A percentile compares a stretch with the other conserved stretches of the same genome.
Conservation (phyloP, 805 yeast species). For the Maudiozyma turicensis region DNA sequence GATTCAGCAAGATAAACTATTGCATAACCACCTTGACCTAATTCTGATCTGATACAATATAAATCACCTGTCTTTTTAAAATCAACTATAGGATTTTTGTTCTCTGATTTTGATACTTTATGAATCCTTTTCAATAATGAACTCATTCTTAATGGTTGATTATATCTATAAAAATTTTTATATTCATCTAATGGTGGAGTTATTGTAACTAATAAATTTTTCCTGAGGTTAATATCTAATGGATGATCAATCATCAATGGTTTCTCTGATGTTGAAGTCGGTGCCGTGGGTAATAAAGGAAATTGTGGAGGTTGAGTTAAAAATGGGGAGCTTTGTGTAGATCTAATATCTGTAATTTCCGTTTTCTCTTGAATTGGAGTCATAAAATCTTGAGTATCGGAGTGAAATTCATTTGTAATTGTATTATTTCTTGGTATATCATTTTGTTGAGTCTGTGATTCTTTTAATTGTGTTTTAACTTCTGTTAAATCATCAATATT, state of each 20-base stretch:
- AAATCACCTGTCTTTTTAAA: conserved; percentile 27
- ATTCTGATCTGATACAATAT: conserved; percentile 33
- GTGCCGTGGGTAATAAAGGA: neutral
- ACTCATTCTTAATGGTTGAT: conserved; percentile 29
- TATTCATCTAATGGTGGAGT: conserved; percentile 30
- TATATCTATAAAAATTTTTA: conserved; percentile 26
- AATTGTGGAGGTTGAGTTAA: conserved; percentile 21
- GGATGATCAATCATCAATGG: conserved; percentile 32
- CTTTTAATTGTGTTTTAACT: conserved; percentile 12
- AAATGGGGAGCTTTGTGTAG: conserved; percentile 24
- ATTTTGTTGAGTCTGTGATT: neutral
- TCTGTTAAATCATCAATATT: conserved; percentile 32
- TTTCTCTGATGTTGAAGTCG: neutral
- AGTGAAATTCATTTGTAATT: neutral
- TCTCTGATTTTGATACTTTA: conserved; percentile 30
- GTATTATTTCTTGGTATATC: neutral
- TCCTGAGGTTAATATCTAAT: conserved; percentile 34
- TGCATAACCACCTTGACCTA: conserved; percentile 80
- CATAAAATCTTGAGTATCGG: conserved; percentile 12
- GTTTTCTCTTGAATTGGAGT: conserved; percentile 24
- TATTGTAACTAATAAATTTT: conserved; percentile 31
- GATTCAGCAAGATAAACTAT: conserved; percentile 63
- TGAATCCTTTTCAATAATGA: conserved; percentile 30
- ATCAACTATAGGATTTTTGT: conserved; percentile 28
- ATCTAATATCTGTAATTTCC: conserved; percentile 8